phyloP scores from a whole-genome alignment of 2,329 filamentous ascomycete species.

The Lachnellula hyalina region DNA sequence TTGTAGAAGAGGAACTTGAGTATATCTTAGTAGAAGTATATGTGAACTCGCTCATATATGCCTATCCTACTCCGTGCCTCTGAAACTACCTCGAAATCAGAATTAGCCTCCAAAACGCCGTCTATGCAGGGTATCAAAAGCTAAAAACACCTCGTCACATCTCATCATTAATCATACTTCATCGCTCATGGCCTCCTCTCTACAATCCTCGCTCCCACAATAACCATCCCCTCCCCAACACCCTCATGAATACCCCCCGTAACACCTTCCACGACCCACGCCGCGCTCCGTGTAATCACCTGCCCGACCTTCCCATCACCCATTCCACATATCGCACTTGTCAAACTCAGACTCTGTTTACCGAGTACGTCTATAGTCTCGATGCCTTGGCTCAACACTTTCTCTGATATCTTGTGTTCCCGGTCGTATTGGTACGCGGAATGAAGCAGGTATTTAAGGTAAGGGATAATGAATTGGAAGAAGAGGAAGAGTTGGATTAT shows the following conservation, averaged over 20 bases:
- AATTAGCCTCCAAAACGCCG: neutral
- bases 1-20: no score
- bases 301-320: slow-evolving; percentile 61
- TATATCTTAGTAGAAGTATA: no score
- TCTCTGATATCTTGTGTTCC: slow-evolving; percentile 58
- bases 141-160: neutral
- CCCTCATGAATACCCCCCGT: slow-evolving; percentile 64
- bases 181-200: slow-evolving; percentile 2
- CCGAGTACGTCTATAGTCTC: slow-evolving; percentile 49
- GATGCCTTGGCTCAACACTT: slow-evolving; percentile 47
- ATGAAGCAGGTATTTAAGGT: slow-evolving; percentile 49
- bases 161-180: slow-evolving; percentile 2
- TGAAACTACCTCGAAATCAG: no score
- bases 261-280: slow-evolving; percentile 60
- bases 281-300: slow-evolving; percentile 47
- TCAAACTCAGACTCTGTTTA: slow-evolving; percentile 45
- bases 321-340: slow-evolving; percentile 51
- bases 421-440: slow-evolving; percentile 58
- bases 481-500: slow-evolving; percentile 56
- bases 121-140: neutral
- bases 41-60: no score
- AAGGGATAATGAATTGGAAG: slow-evolving; percentile 56
- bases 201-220: slow-evolving; percentile 34
- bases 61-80: no score
- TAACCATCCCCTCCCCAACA: slow-evolving; percentile 46